These are phyloP conservation scores for Cladobotryum mycophilum DNA, from an alignment of 2,329 filamentous ascomycete genomes.

Conservation along the genomic window DNA sequence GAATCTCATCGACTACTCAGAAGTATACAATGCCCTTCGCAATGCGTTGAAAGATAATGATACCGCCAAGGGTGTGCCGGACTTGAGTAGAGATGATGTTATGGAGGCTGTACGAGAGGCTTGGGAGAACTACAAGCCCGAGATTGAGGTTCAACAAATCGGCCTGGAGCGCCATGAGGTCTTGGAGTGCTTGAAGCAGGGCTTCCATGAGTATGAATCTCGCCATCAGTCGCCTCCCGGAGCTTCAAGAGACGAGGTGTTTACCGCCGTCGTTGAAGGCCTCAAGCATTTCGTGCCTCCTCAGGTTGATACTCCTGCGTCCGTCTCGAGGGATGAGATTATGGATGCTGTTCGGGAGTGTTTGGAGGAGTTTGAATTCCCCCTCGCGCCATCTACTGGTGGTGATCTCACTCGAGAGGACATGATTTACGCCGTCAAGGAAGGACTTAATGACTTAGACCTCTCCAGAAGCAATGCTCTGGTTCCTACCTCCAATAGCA, in stretches of 20 bases:
- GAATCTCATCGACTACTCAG: slow-evolving; percentile 64
- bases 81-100: slow-evolving; percentile 71
- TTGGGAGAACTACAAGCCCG: slow-evolving; percentile 90
- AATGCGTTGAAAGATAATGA: slow-evolving; percentile 63
- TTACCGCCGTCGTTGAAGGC: slow-evolving; percentile 77
- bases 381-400: slow-evolving; percentile 51
- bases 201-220: slow-evolving; percentile 67
- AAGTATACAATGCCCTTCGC: slow-evolving; percentile 80
- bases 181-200: slow-evolving; percentile 77
- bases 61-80: slow-evolving; percentile 32
- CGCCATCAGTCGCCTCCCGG: slow-evolving; percentile 47
- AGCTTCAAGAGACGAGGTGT: slow-evolving; percentile 77
- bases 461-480: slow-evolving; percentile 36
- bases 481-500: slow-evolving; percentile 35
- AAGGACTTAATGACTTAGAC: slow-evolving; percentile 49
- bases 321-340: slow-evolving; percentile 74
- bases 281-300: slow-evolving; percentile 75
- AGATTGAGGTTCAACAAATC: slow-evolving; percentile 84
- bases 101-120: slow-evolving; percentile 82
- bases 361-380: slow-evolving; percentile 77
- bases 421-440: slow-evolving; percentile 57
- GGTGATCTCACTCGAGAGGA: slow-evolving; percentile 54
- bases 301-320: slow-evolving; percentile 60
- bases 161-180: slow-evolving; percentile 89
- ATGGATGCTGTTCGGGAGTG: slow-evolving; percentile 79